Evolutionary conservation across 2,329 filamentous ascomycete species (phyloP).

Genomic region (Juglanconis juglandina): DNA sequence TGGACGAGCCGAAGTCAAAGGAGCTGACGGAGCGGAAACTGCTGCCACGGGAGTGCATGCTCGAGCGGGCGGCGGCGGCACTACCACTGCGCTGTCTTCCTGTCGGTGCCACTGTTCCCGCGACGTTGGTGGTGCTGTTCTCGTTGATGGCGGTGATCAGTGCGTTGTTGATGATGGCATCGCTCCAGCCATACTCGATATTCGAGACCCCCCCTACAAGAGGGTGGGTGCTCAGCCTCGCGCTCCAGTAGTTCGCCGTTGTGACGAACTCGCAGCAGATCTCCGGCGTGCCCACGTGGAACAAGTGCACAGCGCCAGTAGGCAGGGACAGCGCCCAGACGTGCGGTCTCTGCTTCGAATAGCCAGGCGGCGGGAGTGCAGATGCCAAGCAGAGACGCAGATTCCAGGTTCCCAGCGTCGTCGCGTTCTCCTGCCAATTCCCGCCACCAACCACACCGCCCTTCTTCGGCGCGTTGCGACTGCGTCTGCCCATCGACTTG

Average conservation of each 20-base stretch:
- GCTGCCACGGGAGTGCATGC: constrained; percentile 43
- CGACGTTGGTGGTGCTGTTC: constrained; percentile 28
- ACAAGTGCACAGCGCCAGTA: constrained; percentile 92
- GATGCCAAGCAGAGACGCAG: constrained; percentile 91
- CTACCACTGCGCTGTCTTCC: constrained; percentile 45
- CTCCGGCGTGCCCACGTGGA: constrained; percentile 92
- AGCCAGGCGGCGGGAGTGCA: constrained; percentile 82
- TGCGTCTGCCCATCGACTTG: constrained; percentile 62
- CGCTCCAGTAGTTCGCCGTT: constrained; percentile 97
- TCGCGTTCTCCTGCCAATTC: constrained; percentile 97
- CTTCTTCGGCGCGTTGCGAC: constrained; percentile 45
- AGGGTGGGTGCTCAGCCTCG: constrained; percentile 88
- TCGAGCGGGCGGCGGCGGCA: constrained; percentile 41
- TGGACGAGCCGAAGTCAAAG: constrained; percentile 60
- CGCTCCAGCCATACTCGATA: constrained; percentile 96
- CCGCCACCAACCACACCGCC: constrained; percentile 81
- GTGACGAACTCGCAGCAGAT: constrained; percentile 92
- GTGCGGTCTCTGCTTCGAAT: constrained; percentile 83
- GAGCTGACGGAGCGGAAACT: constrained; percentile 52
- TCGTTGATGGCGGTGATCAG: constrained; percentile 53
- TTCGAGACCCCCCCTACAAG: constrained; percentile 91
- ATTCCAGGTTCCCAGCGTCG: constrained; percentile 80
- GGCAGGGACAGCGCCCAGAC: constrained; percentile 93
- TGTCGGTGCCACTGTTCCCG: constrained; percentile 28
- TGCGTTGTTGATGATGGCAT: constrained; percentile 67